Evolutionary conservation across 2,329 filamentous ascomycete species (phyloP), one percentile per base, ranked within the genome.

Genomic region (Cercospora citrullina): DNA sequence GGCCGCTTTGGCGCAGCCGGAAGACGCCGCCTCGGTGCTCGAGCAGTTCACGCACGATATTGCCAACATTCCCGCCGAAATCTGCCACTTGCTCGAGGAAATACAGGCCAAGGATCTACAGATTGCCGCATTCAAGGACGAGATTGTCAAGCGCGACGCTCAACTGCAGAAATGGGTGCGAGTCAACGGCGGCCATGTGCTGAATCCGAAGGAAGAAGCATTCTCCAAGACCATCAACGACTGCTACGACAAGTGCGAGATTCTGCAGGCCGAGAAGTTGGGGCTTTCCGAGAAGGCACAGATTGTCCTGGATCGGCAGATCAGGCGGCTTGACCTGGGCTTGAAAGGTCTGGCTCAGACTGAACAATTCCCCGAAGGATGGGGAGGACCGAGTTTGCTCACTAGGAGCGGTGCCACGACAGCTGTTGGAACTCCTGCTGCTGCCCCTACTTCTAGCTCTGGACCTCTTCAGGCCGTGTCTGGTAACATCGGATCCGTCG

Each of bases 141-240:
- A 87, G 71, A 92, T 94, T 75, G 86, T 88, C 48, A 88, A 90
- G 67, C 89, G 90, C 72, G 92, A 96, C 76, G 85, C 80, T 63
- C 89, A 89, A 75, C 88, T 95, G 48, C 92, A 96, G 77, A 92
- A 91, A 80, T 94, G 89, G 84, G 92, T 94, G 78, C 91, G 91
- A 75, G 81, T 86, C 18, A 90, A 94, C 73, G 90, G 91, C 71
- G 91, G 90, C 75, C 87, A 92, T 74, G 85, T 89, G 62, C 83
- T 85, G 33, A 92, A 94, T 74, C 90, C 91, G 0, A 91, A 92
- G 75, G 92, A 96, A 80, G 88, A 91, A 12, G 79, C 84, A 14
- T 86, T 91, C 75, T 86, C 87, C 63, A 86, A 87, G 59, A 85
- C 86, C 63, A 90, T 94, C 72, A 81, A 84, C 64, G 88, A 91